Percentiles rank a stretch among this genome's conserved stretches.
Conservation (phyloP, 768 basidiomycete species). For the Russula sp. region DNA sequence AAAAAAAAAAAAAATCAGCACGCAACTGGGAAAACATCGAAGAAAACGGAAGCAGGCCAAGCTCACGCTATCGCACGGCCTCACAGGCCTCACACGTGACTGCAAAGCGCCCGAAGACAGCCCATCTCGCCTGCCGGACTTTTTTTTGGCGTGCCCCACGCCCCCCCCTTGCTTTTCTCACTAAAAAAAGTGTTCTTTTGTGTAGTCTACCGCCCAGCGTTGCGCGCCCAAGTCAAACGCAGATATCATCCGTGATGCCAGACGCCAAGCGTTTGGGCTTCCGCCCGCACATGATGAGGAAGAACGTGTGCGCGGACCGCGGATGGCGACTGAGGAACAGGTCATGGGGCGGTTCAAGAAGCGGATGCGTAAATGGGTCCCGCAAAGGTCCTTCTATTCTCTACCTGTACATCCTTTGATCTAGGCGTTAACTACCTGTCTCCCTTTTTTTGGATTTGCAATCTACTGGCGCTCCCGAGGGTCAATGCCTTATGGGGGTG, state of each 20-base stretch:
- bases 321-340: slow-evolving; percentile 88
- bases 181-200: neutral
- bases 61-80: slow-evolving; percentile 69
- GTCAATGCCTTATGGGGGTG: no score
- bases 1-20: no score
- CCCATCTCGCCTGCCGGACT: slow-evolving; percentile 76
- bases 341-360: slow-evolving; percentile 98
- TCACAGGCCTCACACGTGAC: slow-evolving; percentile 50
- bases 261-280: slow-evolving; percentile 78
- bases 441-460: no score
- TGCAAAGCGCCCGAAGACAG: slow-evolving; percentile 53
- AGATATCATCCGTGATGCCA: slow-evolving; percentile 82
- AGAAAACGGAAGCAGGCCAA: slow-evolving; percentile 97
- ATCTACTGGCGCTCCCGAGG: no score
- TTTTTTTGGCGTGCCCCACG: no score
- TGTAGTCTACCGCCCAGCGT: slow-evolving; percentile 77
- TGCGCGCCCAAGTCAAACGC: slow-evolving; percentile 81
- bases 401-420: no score
- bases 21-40: slow-evolving; percentile 92
- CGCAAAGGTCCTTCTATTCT: no score
- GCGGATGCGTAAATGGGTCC: slow-evolving; percentile 75
- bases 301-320: slow-evolving; percentile 40
- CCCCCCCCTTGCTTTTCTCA: slow-evolving; percentile 45
- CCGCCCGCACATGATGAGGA: slow-evolving; percentile 43
- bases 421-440: no score